Evolutionary conservation across 768 basidiomycete species (phyloP).

Genomic region (Lactarius indigo): DNA sequence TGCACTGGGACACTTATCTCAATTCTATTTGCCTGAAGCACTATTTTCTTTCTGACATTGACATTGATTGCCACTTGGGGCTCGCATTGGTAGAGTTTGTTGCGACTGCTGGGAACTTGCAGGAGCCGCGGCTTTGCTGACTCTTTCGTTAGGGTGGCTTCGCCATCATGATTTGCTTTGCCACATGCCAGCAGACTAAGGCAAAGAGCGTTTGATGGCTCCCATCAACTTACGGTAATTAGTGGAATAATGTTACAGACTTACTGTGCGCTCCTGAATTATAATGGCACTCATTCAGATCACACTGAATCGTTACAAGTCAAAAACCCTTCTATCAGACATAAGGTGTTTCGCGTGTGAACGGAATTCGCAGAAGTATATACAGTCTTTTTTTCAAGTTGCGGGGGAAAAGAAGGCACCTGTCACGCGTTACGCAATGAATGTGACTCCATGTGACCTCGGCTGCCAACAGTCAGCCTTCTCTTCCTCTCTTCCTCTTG

Average conservation of each 20-base stretch:
- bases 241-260: not conserved
- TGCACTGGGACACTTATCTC: no score
- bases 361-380: no score
- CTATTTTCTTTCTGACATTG: not conserved
- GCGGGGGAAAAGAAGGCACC: no score
- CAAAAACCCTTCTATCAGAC: not conserved
- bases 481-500: not conserved
- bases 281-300: not conserved
- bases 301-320: not conserved
- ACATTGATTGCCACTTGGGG: not conserved
- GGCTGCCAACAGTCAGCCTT: slow-evolving; percentile 12
- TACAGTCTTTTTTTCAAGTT: not conserved
- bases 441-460: slow-evolving; percentile 5
- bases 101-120: not conserved
- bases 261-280: not conserved
- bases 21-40: not conserved
- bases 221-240: not conserved
- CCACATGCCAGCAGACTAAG: not conserved
- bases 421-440: not conserved
- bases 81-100: not conserved
- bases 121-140: not conserved
- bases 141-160: not conserved
- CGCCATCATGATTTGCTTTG: not conserved
- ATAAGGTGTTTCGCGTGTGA: not conserved
- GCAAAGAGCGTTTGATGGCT: not conserved